These are phyloP conservation scores for Malassezia yamatoensis DNA, from an alignment of 1,284 basidiomycete species.

Conservation along the genomic window DNA sequence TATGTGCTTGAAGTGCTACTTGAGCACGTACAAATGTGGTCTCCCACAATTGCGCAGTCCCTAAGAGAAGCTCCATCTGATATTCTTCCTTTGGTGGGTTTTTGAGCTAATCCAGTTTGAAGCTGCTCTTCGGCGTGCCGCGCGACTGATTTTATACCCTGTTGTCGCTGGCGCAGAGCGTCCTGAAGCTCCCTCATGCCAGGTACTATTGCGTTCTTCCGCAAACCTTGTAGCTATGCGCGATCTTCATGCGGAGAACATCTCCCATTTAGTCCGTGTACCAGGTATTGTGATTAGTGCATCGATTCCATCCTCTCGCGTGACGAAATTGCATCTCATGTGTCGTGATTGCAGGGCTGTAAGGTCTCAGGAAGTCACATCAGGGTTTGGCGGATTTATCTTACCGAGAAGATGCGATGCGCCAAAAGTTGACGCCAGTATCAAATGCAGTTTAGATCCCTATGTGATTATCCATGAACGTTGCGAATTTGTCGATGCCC, in stretches of 20 bases:
- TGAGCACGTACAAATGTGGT: conserved; percentile 77
- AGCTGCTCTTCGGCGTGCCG: conserved; percentile 38
- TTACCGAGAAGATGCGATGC: conserved; percentile 42
- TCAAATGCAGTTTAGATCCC: conserved; percentile 87
- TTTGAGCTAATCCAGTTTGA: conserved; percentile 24
- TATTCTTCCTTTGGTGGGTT: conserved; percentile 68
- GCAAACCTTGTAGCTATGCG: conserved; percentile 82
- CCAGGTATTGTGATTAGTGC: conserved; percentile 98
- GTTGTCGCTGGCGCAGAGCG: conserved; percentile 30
- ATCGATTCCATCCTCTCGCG: conserved; percentile 81
- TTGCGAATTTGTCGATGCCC: conserved; percentile 88
- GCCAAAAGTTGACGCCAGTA: conserved; percentile 48
- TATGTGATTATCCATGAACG: conserved; percentile 92
- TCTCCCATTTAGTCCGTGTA: conserved; percentile 89
- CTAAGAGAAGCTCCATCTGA: conserved; percentile 83
- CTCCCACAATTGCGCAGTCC: conserved; percentile 81
- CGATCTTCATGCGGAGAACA: conserved; percentile 68
- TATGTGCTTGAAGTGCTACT: conserved; percentile 86
- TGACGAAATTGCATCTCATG: conserved; percentile 80
- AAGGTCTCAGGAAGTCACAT: conserved; percentile 60
- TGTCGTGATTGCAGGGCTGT: conserved; percentile 79
- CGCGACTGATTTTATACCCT: conserved; percentile 42
- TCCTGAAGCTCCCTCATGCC: conserved; percentile 60
- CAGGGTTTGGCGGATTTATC: conserved; percentile 70
- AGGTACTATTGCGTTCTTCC: conserved; percentile 76